phyloP scores from a whole-genome alignment of 495 filamentous ascomycete species.

The Polyplosphaeria fusca region DNA sequence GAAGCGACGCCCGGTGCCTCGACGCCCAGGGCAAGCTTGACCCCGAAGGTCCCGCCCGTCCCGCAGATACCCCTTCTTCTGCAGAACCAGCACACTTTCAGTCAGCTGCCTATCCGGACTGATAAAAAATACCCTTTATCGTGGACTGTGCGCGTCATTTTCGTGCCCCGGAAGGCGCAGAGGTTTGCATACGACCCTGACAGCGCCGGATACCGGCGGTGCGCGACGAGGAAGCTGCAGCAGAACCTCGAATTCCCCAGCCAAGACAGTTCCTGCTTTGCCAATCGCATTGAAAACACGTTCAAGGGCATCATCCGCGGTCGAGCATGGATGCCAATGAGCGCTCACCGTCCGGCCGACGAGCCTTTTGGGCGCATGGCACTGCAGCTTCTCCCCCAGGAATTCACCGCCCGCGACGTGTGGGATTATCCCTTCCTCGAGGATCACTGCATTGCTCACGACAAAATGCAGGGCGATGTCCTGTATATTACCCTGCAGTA shows the following conservation, averaged over 20 bases:
- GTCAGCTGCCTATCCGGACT: constrained; percentile 33
- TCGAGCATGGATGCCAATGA: constrained; percentile 36
- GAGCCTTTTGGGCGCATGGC: constrained; percentile 31
- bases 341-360: constrained; percentile 24
- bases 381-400: constrained; percentile 26
- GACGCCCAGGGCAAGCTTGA: constrained; percentile 15
- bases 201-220: constrained; percentile 33
- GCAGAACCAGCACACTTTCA: constrained; percentile 20
- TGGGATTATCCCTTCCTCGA: constrained; percentile 39
- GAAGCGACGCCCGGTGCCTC: constrained; percentile 25
- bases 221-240: constrained; percentile 33
- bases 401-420: constrained; percentile 27
- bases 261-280: constrained; percentile 33
- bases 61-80: constrained; percentile 20
- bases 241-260: constrained; percentile 31
- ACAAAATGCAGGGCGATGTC: constrained; percentile 37
- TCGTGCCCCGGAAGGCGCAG: constrained; percentile 33
- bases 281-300: constrained; percentile 25
- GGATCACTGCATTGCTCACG: constrained; percentile 37
- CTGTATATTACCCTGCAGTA: constrained; percentile 34
- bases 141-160: constrained; percentile 33
- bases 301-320: constrained; percentile 34
- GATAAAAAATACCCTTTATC: constrained; percentile 33
- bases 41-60: constrained; percentile 18
- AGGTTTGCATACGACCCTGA: constrained; percentile 33